Conservation (phyloP, 352 stramenopile species). For the Pythium monospermum region DNA sequence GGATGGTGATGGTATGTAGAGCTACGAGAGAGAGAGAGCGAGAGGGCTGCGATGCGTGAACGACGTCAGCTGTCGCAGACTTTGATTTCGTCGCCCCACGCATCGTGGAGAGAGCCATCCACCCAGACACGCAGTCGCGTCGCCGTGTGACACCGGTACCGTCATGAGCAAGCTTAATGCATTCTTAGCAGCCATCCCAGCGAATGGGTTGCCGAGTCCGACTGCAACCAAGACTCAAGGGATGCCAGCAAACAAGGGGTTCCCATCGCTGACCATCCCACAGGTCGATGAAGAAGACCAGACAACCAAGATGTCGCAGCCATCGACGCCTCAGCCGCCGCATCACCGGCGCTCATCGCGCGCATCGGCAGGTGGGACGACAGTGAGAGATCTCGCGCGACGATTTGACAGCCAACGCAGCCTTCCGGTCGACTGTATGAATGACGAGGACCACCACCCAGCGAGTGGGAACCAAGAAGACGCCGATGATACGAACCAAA, state of each 20-base stretch:
- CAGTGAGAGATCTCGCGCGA: slow-evolving; percentile 15
- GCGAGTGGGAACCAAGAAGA: slow-evolving; percentile 33
- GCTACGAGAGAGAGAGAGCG: not conserved
- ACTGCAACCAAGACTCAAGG: slow-evolving; percentile 1
- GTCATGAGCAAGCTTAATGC: slow-evolving; percentile 58
- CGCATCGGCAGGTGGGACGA: slow-evolving; percentile 4
- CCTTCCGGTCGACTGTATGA: not conserved
- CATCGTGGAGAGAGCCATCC: too few species aligned
- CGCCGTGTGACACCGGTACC: too few species aligned
- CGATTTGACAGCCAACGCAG: slow-evolving; percentile 15
- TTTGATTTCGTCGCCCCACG: slow-evolving; percentile 1
- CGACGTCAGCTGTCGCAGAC: too few species aligned
- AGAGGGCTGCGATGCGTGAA: not conserved
- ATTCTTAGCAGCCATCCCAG: slow-evolving; percentile 64
- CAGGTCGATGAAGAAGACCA: slow-evolving; percentile 2
- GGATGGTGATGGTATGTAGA: not conserved
- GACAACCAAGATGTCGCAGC: slow-evolving; percentile 17
- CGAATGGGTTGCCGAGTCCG: slow-evolving; percentile 43
- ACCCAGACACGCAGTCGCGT: too few species aligned
- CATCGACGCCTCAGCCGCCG: slow-evolving; percentile 44
- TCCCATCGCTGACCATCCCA: slow-evolving; percentile 20
- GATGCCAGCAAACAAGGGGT: slow-evolving; percentile 11
- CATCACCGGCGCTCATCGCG: slow-evolving; percentile 18
- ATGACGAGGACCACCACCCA: not conserved
- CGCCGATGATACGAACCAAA: slow-evolving; percentile 11